Percentiles rank a stretch among this genome's conserved stretches.
These are phyloP conservation scores for Fomitopsis serialis DNA, from an alignment of 768 basidiomycete genomes.

Conservation along the genomic window DNA sequence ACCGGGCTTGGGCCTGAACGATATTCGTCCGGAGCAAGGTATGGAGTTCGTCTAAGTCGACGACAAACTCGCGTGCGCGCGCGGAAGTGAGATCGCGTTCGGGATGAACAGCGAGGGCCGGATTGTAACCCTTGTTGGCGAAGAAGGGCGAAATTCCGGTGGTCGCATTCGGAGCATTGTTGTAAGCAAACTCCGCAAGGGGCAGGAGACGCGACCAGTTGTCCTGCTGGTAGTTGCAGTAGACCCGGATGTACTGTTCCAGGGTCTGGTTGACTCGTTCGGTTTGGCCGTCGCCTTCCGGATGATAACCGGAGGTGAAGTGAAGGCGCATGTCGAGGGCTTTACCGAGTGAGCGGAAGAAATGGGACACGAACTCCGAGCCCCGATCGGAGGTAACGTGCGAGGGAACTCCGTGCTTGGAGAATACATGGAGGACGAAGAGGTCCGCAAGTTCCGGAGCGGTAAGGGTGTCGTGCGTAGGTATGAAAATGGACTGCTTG, in stretches of 20 bases:
- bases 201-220: constrained; percentile 37
- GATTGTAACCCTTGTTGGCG: too few species aligned
- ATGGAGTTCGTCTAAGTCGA: too few species aligned
- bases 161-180: constrained; percentile 29
- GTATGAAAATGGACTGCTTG: constrained; percentile 3
- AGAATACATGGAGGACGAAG: constrained; percentile 6
- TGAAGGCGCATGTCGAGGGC: constrained; percentile 9
- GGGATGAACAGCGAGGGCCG: too few species aligned
- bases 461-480: constrained; percentile 1
- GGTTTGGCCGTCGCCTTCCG: constrained; percentile 35
- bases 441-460: constrained; percentile 4
- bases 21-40: too few species aligned
- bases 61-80: too few species aligned
- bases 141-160: constrained; percentile 19
- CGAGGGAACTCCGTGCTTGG: constrained; percentile 11
- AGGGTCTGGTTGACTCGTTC: constrained; percentile 34
- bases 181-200: constrained; percentile 37
- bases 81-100: too few species aligned
- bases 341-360: constrained; percentile 4
- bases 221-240: constrained; percentile 34
- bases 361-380: constrained; percentile 9
- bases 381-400: constrained; percentile 15
- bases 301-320: constrained; percentile 38
- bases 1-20: too few species aligned
- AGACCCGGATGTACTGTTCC: constrained; percentile 32